Base-by-base conservation (phyloP, 495 filamentous ascomycete species). In the Amniculicola lignicola region DNA sequence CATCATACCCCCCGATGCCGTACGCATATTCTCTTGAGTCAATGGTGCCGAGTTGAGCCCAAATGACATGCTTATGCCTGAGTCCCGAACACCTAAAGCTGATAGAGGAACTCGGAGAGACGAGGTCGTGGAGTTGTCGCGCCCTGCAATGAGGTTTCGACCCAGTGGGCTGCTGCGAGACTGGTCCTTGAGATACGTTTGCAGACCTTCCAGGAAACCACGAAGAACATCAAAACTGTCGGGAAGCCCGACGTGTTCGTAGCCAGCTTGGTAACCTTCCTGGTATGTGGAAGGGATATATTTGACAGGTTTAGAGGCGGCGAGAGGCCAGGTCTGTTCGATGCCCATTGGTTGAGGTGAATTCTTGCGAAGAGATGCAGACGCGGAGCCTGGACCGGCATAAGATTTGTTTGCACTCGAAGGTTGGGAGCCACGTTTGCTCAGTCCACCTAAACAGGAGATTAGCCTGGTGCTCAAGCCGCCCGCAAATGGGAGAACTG, bases 191-290 rank as follows among this genome's bases (percentile, higher is more conserved):
- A 64, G 21, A 14, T 25, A 54, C 15, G 38, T 31, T 7, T 46
- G 15, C 19, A 70, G 40, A 19, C 64, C 68, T 29, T 66, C 58
- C 23, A 59, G 46, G 56, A 64, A 70, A 0, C 68, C 68, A 15
- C 54, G 46, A 6, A 70, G 36, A 15, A 65, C 61, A 14, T 70
- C 66, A 6, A 35, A 33, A 38, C 61, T 55, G n/a, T 40, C 38
- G 2, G 48, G 62, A 31, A 67, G 18, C 14, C 65, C 54, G 29
- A 52, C 15, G 33, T 68, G 66, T 19, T 50, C 27, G 12, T 62
- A 40, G n/a, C 68, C 68, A 3, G 66, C 62, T n/a, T 64, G 59
- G 41, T 58, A 70, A 37, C 65, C 67, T 36, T 70, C 66, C 38
- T 61, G 51, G 39, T 62, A 70, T 3, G 61, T 64, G 19, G 45